phyloP scores from a whole-genome alignment of 1,284 basidiomycete species.

The Ceratobasidium sp. region DNA sequence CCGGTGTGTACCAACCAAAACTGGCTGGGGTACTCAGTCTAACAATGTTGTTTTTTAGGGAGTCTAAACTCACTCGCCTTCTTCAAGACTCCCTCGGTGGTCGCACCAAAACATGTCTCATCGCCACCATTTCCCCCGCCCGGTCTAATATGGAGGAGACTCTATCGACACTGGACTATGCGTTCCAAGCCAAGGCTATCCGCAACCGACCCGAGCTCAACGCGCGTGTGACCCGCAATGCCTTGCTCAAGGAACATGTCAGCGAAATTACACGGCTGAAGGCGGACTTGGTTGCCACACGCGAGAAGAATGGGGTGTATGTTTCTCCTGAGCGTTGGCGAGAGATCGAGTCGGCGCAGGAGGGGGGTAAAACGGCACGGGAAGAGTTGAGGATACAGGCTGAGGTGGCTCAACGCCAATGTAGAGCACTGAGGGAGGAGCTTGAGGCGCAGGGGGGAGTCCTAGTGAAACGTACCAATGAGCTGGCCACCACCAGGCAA shows the following conservation, averaged over 20 bases:
- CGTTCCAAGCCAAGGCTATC: slow-evolving; percentile 96
- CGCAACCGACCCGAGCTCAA: slow-evolving; percentile 94
- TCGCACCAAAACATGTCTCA: slow-evolving; percentile 98
- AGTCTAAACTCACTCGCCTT: slow-evolving; percentile 93
- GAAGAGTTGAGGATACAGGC: slow-evolving; percentile 86
- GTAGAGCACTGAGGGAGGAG: slow-evolving; percentile 84
- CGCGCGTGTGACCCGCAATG: slow-evolving; percentile 92
- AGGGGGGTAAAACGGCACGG: slow-evolving; percentile 78
- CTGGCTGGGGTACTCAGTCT: neutral
- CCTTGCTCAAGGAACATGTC: slow-evolving; percentile 94
- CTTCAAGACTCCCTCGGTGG: slow-evolving; percentile 99
- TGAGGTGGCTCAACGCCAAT: slow-evolving; percentile 84
- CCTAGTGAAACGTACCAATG: slow-evolving; percentile 79
- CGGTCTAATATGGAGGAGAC: slow-evolving; percentile 97
- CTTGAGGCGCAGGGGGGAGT: slow-evolving; percentile 88
- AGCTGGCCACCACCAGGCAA: slow-evolving; percentile 75
- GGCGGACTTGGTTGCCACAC: slow-evolving; percentile 85
- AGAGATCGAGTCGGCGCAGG: slow-evolving; percentile 82
- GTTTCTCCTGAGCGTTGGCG: slow-evolving; percentile 91
- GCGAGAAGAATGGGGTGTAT: slow-evolving; percentile 95
- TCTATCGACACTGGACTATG: slow-evolving; percentile 97
- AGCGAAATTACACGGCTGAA: slow-evolving; percentile 95
- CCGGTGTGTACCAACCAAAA: slow-evolving; percentile 64
- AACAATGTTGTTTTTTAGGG: slow-evolving; percentile 61
- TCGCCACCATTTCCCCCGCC: slow-evolving; percentile 95